Base-by-base conservation (phyloP, 768 basidiomycete genomes). In the Rhizopogon vulgaris region DNA sequence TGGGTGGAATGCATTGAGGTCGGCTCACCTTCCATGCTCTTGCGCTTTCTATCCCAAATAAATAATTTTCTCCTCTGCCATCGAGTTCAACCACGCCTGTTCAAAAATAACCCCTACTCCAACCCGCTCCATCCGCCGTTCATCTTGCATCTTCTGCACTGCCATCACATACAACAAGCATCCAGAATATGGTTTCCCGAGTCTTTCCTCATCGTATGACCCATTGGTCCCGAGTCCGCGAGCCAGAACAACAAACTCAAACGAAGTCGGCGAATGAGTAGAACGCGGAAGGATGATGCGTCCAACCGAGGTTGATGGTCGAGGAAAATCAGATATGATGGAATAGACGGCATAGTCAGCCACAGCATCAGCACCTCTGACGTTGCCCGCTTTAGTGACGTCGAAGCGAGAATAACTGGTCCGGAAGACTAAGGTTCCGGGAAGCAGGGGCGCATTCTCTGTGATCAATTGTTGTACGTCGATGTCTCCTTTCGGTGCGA, bases 101-200 rank as follows among this genome's bases (percentile, higher is more conserved):
- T 62, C 58, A 12, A 56, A 38, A 6, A 57, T n/a, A 17, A 62
- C 11, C 30, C 60, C 61, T 7, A 59, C 30, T 3, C 61, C 60
- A 37, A 62, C 39, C 6, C 60, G 61, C 46, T 62, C 60, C 27
- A 28, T 7, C 10, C 50, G 51, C 24, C 37, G 0, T 6, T 59
- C 47, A 34, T 36, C 9, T 1, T 49, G 36, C 36, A 28, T 41
- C 11, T 36, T n/a, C 12, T 39, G 48, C 27, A 28, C 27, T 28
- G 27, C 27, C 27, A 28, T 28, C 27, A 28, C 27, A 28, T 28
- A 28, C 27, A 25, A 63, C 56, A 2, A 49, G 56, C 55, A 58
- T 8, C 53, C 58, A n/a, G 53, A 46, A 37, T 58, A 58, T 22
- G 12, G n/a, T 12, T 49, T 3, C 25, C 61, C 56, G 46, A 52